phyloP scores from a whole-genome alignment of 352 stramenopile species.

The Pythium scleroteichum region DNA sequence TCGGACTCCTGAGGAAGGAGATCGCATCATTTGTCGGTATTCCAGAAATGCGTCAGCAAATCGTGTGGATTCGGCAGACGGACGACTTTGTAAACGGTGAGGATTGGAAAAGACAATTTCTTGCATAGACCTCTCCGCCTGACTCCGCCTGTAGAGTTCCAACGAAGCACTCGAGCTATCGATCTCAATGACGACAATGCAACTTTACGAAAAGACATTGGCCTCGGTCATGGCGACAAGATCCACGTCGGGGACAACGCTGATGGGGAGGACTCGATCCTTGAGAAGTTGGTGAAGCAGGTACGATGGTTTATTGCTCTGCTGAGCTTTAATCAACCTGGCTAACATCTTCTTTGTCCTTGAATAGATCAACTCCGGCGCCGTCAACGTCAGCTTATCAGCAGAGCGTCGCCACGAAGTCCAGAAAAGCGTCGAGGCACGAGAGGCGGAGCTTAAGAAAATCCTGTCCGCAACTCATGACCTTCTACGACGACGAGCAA shows the following conservation, averaged over 20 bases:
- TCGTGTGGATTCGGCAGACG: constrained; percentile 88
- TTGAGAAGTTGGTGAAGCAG: constrained; percentile 82
- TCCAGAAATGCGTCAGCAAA: constrained; percentile 76
- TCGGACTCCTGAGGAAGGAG: constrained; percentile 70
- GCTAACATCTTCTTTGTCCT: not conserved
- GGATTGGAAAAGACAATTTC: not conserved
- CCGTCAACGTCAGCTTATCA: constrained; percentile 78
- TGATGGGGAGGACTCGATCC: constrained; percentile 73
- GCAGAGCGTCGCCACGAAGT: constrained; percentile 86
- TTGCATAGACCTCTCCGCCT: too few relatives aligned
- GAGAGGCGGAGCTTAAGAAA: constrained; percentile 80
- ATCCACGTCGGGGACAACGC: constrained; percentile 86
- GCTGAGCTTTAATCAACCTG: not conserved
- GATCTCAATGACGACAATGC: constrained; percentile 70
- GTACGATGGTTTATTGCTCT: constrained; percentile 29
- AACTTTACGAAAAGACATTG: constrained; percentile 79
- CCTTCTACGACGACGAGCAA: constrained; percentile 68
- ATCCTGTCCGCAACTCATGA: constrained; percentile 85
- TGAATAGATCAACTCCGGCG: constrained; percentile 79
- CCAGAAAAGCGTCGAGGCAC: constrained; percentile 80
- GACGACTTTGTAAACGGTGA: constrained; percentile 83
- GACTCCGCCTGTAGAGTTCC: constrained; percentile 45
- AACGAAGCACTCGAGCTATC: constrained; percentile 63
- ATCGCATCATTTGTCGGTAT: constrained; percentile 85
- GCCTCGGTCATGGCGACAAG: constrained; percentile 86